Conservation (phyloP, 495 filamentous ascomycete genomes). For the Evernia prunastri region DNA sequence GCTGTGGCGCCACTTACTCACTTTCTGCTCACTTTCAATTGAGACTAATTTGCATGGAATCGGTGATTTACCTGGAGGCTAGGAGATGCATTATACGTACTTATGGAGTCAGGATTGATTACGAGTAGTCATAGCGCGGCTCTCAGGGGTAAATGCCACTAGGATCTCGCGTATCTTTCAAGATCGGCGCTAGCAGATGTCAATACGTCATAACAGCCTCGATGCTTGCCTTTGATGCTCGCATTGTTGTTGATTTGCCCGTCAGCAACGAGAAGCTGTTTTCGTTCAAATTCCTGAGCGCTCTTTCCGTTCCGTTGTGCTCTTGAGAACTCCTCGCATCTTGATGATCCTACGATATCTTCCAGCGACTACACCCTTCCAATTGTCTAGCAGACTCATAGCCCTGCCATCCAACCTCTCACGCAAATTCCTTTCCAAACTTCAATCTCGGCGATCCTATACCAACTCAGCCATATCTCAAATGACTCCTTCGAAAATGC, state of each 20-base stretch:
- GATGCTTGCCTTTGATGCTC: neutral
- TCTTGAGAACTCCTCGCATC: neutral
- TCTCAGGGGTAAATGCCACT: neutral
- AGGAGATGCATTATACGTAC: no score
- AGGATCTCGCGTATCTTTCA: neutral
- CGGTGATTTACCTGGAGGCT: no score
- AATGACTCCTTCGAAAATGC: conserved; percentile 10
- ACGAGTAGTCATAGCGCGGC: neutral
- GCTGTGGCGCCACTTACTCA: neutral
- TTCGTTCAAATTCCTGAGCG: no score
- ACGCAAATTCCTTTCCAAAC: neutral
- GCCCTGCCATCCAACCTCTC: neutral
- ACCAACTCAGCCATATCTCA: neutral
- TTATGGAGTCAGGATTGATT: no score
- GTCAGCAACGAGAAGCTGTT: no score
- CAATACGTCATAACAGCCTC: neutral
- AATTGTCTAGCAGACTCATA: neutral
- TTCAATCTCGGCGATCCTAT: neutral
- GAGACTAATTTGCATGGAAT: no score
- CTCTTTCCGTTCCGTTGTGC: neutral
- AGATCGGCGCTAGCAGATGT: conserved; percentile 1
- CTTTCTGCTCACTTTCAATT: no score
- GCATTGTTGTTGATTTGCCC: no score
- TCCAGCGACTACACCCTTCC: neutral
- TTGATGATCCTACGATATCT: neutral